Base-by-base conservation (phyloP, 495 filamentous ascomycete species). In the Terfezia boudieri region DNA sequence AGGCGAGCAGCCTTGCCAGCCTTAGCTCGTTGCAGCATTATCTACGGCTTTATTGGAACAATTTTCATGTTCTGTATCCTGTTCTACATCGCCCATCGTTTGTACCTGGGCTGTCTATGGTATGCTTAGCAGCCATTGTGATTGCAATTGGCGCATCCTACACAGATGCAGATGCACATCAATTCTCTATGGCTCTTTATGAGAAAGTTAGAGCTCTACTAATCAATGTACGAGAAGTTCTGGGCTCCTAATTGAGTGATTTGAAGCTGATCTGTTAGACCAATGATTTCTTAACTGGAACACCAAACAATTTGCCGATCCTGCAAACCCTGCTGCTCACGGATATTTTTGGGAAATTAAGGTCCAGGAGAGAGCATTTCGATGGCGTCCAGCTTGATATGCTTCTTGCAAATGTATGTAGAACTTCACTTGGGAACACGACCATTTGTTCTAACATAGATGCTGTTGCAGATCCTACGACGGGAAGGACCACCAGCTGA, bases 21-120 rank as follows among this genome's bases (percentile, higher is more conserved):
- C 49, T 56, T 36, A 43, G 59, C 46, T 62, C 62, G 14, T 64
- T 65, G 59, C 62, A 65, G 53, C 56, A 58, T 48, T 65, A 65
- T 55, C 62, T 65, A 23, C 53, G 55, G 36, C 55, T 58, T 37
- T 65, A 65, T 49, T 65, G 63, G 63, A 65, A 60, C n/a, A 64
- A 62, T 36, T 64, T 65, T 55, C 73, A 75, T 65, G 68, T 71
- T 49, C 56, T 73, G 38, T 74, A 73, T 59, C 72, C 73, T 11
- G 69, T 75, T 53, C 60, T 74, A 9, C 72, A 75, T 54, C 70
- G 72, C 12, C 71, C 71, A 11, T 71, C 70, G 14, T 74, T 75
- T 55, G 54, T 75, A 46, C 68, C 67, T 54, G 66, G 67, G 11
- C 68, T 73, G 66, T 70, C 73, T 56, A 61, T 61, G 50, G 61